Base-by-base conservation (phyloP, 371 early-diverging fungal genomes). In the Actinomucor elegans region DNA sequence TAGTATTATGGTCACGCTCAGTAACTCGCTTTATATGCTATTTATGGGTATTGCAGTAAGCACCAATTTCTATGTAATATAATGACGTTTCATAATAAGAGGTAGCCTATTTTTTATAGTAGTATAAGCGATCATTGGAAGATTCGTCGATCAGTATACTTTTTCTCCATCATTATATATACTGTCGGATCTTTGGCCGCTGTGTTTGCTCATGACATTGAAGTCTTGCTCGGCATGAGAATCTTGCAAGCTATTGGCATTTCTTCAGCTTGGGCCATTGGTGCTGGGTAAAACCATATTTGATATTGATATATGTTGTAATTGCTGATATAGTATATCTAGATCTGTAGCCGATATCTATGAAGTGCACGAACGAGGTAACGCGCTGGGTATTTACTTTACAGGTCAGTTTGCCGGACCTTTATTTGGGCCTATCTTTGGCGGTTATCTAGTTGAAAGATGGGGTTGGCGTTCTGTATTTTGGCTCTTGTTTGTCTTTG, bases 221-320 rank as follows among this genome's bases (percentile, higher is more conserved):
- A 75, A 12, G 62, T 80, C 8, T 64, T 92, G 11, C 69, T 88
- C n/a, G 73, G 73, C 8, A 84, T 89, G 61, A 80, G 93, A 10
- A 66, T 83, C 8, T 54, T 92, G 14, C 93, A 92, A 62, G 73
- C 89, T n/a, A 67, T 80, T 17, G 91, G 91, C 3, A 77, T 86
- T 12, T 87, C 90, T n/a, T 86, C 88, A n/a, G 85, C 83, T 23
- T 80, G 84, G 66, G 79, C 86, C 23, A 80, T 91, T 27, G 91
- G 92, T 7, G 87, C 89, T 20, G 92, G 76, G 74, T 70, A 73
- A 59, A 14, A 10, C 15, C 3, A n/a, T 1, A 3, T 5, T 17
- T 11, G 12, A 0, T 15, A 37, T 2, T 11, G 21, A 33, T 27
- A 42, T 18, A 12, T 20, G 28, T 5, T 5, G n/a, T n/a, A n/a